phyloP scores from a whole-genome alignment of 129 eudicot genomes.

The Flaveria robusta region DNA sequence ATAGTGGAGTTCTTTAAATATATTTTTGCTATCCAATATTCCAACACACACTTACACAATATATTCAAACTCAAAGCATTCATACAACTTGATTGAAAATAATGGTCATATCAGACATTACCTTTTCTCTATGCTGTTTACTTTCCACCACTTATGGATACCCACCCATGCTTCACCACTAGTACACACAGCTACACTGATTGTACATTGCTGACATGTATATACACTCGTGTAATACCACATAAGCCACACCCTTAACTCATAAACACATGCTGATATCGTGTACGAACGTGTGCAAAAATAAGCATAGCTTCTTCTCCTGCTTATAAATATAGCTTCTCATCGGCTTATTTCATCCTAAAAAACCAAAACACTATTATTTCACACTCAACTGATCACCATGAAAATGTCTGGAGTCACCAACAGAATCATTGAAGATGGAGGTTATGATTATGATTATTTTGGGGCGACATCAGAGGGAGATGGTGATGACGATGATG shows the following conservation, averaged over 20 bases:
- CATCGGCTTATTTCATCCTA: not conserved
- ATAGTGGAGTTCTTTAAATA: not conserved
- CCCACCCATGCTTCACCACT: slow-evolving; percentile 14
- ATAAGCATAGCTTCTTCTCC: not conserved
- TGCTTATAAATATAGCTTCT: slow-evolving; percentile 20
- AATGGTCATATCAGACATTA: not conserved
- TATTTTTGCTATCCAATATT: not conserved
- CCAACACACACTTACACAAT: not conserved
- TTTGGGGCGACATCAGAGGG: not conserved
- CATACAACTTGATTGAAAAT: not conserved
- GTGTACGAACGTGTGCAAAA: slow-evolving; percentile 23
- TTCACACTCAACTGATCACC: not conserved
- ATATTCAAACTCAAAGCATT: not conserved
- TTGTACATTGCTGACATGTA: slow-evolving; percentile 20
- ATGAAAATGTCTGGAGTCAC: slow-evolving; percentile 33
- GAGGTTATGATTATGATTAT: not conserved
- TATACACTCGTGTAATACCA: not conserved
- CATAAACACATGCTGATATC: slow-evolving; percentile 22
- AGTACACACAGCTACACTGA: not conserved
- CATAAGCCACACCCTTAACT: slow-evolving; percentile 12
- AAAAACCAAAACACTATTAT: not conserved
- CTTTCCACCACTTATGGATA: slow-evolving; percentile 7
- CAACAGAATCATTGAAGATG: slow-evolving; percentile 4
- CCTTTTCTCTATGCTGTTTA: not conserved
- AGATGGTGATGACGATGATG: slow-evolving; percentile 36